Percentiles rank a stretch among this genome's conserved stretches.
Conservation (phyloP, 1,139 yeast genomes). For the Yamadazyma spencermartinsiae region DNA sequence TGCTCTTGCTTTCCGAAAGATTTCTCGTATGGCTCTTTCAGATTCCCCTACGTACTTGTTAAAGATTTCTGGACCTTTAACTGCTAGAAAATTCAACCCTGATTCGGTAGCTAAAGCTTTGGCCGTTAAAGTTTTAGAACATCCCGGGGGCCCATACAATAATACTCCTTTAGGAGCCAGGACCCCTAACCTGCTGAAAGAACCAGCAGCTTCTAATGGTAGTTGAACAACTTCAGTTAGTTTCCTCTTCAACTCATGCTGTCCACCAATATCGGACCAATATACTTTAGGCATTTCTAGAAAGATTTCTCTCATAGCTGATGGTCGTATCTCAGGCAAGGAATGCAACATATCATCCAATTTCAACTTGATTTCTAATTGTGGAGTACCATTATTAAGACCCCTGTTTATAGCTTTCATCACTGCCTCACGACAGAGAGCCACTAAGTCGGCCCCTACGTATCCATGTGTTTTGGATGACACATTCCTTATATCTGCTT, state of each 20-base stretch:
- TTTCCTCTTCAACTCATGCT: slow-evolving; percentile 74
- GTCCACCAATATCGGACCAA: slow-evolving; percentile 98
- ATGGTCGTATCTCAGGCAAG: slow-evolving; percentile 77
- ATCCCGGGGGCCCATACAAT: slow-evolving; percentile 95
- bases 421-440: slow-evolving; percentile 85
- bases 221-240: slow-evolving; percentile 87
- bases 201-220: slow-evolving; percentile 80
- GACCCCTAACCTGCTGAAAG: slow-evolving; percentile 77
- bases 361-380: slow-evolving; percentile 29
- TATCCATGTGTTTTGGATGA: slow-evolving; percentile 65
- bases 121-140: slow-evolving; percentile 91
- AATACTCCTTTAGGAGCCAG: slow-evolving; percentile 90
- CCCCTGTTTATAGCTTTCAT: slow-evolving; percentile 77
- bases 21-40: slow-evolving; percentile 84
- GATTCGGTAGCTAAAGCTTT: slow-evolving; percentile 95
- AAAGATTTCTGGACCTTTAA: slow-evolving; percentile 93
- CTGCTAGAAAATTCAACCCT: slow-evolving; percentile 88
- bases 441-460: slow-evolving; percentile 85
- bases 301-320: slow-evolving; percentile 95
- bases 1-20: slow-evolving; percentile 87
- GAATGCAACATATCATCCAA: slow-evolving; percentile 65
- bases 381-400: slow-evolving; percentile 23
- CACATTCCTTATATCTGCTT: slow-evolving; percentile 53
- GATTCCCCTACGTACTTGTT: slow-evolving; percentile 95
- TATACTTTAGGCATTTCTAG: slow-evolving; percentile 91